Evolutionary conservation across 371 early-diverging fungal species (phyloP).

Genomic region (Mortierella sp.): DNA sequence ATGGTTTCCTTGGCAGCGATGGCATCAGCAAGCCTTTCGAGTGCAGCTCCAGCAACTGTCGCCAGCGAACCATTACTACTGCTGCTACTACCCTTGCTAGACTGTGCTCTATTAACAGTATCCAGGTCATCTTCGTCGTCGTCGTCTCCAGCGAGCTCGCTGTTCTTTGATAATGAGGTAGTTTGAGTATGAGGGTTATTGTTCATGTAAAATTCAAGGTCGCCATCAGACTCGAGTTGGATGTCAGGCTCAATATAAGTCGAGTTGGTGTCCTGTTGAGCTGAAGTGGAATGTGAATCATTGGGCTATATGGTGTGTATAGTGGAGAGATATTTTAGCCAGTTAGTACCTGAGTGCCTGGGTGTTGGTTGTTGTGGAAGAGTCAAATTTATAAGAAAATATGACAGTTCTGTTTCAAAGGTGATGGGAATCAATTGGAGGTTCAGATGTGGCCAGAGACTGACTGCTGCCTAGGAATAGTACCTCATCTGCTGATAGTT

Average conservation of each 20-base stretch:
- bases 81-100: neutral
- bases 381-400: too few species aligned
- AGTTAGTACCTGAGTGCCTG: too few species aligned
- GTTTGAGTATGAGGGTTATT: conserved; percentile 15
- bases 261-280: conserved; percentile 1
- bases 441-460: too few species aligned
- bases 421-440: too few species aligned
- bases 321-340: too few species aligned
- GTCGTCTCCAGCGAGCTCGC: conserved; percentile 34
- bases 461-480: too few species aligned
- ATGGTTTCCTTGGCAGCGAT: too few species aligned
- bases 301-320: too few species aligned
- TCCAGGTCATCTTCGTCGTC: conserved; percentile 17
- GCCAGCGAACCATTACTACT: conserved; percentile 37
- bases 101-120: neutral
- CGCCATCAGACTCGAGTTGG: neutral
- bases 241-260: neutral
- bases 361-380: too few species aligned
- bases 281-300: too few species aligned
- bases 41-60: conserved; percentile 26
- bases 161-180: conserved; percentile 10
- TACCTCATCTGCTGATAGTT: too few species aligned
- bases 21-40: conserved; percentile 9
- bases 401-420: too few species aligned
- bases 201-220: conserved; percentile 33